Evolutionary conservation across 306 rosid species (phyloP).

Genomic region (Lithocarpus polystachyus): DNA sequence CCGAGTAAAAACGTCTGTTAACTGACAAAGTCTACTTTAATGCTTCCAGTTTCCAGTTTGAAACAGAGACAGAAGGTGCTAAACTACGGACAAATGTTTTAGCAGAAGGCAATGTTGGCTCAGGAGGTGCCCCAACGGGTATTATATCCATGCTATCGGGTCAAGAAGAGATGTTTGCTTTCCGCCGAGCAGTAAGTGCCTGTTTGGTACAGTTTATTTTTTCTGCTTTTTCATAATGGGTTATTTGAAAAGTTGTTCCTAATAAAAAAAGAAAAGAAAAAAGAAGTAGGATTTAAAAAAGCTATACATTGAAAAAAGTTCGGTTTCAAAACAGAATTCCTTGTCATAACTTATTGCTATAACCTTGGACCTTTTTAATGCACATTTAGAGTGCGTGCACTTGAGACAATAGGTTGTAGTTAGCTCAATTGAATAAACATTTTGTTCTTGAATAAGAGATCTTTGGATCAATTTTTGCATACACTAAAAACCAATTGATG

Average conservation of each 20-base stretch:
- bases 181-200: conserved; percentile 84
- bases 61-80: conserved; percentile 81
- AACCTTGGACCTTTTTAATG: neutral
- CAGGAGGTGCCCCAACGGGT: conserved; percentile 66
- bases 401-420: neutral
- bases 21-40: conserved; percentile 22
- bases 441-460: no score
- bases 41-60: conserved; percentile 86
- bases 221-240: no score
- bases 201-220: neutral
- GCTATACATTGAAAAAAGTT: no score
- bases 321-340: neutral
- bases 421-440: no score
- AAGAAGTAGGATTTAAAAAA: no score
- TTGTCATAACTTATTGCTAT: neutral
- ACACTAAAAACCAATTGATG: no score
- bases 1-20: conserved; percentile 7
- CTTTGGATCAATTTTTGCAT: no score
- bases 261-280: no score
- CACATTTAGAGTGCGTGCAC: neutral
- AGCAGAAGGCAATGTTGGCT: conserved; percentile 69
- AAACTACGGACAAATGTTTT: conserved; percentile 83
- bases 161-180: conserved; percentile 95
- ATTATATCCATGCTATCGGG: conserved; percentile 80
- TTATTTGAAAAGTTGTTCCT: no score